These are phyloP conservation scores for Dichotomopilus funicola DNA, from an alignment of 2,329 filamentous ascomycete genomes.

Conservation along the genomic window DNA sequence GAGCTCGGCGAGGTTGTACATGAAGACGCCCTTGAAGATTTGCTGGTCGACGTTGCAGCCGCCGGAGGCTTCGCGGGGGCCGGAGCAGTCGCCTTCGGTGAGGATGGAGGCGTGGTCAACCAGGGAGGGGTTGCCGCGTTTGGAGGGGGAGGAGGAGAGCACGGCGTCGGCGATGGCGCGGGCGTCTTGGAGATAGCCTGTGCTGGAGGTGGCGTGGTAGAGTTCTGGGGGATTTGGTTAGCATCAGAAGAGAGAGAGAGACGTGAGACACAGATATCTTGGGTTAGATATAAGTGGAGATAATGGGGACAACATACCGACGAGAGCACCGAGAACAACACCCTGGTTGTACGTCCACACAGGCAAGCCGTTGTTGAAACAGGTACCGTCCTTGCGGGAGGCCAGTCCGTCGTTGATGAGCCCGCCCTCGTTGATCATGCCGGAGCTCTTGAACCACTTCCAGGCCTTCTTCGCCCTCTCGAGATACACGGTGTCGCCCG, in stretches of 20 bases:
- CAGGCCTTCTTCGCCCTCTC: slow-evolving; percentile 45
- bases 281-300: not conserved
- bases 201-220: slow-evolving; percentile 37
- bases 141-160: slow-evolving; percentile 32
- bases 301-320: slow-evolving; percentile 17
- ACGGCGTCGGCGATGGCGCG: slow-evolving; percentile 46
- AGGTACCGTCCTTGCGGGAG: slow-evolving; percentile 27
- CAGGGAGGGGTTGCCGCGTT: slow-evolving; percentile 19
- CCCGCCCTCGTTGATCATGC: slow-evolving; percentile 45
- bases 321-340: slow-evolving; percentile 48
- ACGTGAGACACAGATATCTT: not conserved
- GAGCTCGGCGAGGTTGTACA: slow-evolving; percentile 56
- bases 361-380: slow-evolving; percentile 45
- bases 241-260: not conserved
- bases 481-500: slow-evolving; percentile 33
- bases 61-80: slow-evolving; percentile 31
- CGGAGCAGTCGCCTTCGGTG: slow-evolving; percentile 41
- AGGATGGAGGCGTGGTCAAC: slow-evolving; percentile 30
- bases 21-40: slow-evolving; percentile 64
- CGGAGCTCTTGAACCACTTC: slow-evolving; percentile 45
- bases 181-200: slow-evolving; percentile 37
- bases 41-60: slow-evolving; percentile 47
- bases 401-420: slow-evolving; percentile 50
- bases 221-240: slow-evolving; percentile 33
- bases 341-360: slow-evolving; percentile 55